phyloP scores from a whole-genome alignment of 208 protist genomes.

The Crithidia sp. region DNA sequence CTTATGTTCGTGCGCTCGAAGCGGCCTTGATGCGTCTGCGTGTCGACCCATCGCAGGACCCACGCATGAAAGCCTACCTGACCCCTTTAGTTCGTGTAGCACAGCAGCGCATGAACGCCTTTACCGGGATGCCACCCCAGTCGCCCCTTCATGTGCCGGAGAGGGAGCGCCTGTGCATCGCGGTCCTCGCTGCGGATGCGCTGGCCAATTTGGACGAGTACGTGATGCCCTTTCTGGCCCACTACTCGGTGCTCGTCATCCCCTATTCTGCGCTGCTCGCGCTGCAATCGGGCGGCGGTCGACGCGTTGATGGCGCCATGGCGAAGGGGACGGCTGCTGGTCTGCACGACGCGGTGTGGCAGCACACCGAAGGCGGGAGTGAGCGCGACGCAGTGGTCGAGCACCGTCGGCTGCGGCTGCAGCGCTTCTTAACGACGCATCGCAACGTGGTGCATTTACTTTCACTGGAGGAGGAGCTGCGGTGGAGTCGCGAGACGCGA shows the following conservation, averaged over 20 bases:
- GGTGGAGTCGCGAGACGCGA: constrained; percentile 66
- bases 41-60: constrained; percentile 58
- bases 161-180: constrained; percentile 42
- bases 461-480: constrained; percentile 79
- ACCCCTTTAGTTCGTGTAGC: constrained; percentile 69
- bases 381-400: constrained; percentile 55
- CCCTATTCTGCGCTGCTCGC: constrained; percentile 68
- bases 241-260: constrained; percentile 85
- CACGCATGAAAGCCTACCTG: constrained; percentile 61
- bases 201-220: constrained; percentile 76
- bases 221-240: constrained; percentile 74
- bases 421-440: constrained; percentile 67
- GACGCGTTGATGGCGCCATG: constrained; percentile 46
- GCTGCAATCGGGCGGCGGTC: constrained; percentile 55
- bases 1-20: constrained; percentile 68
- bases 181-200: constrained; percentile 81
- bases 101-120: constrained; percentile 81
- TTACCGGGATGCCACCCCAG: constrained; percentile 73
- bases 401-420: constrained; percentile 52
- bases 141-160: constrained; percentile 60
- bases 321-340: constrained; percentile 38
- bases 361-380: constrained; percentile 32
- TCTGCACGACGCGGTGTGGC: constrained; percentile 45
- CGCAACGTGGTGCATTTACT: constrained; percentile 74
- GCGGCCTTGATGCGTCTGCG: constrained; percentile 67